Conservation (phyloP, 129 eudicot species). For the Flaveria sonorensis region DNA sequence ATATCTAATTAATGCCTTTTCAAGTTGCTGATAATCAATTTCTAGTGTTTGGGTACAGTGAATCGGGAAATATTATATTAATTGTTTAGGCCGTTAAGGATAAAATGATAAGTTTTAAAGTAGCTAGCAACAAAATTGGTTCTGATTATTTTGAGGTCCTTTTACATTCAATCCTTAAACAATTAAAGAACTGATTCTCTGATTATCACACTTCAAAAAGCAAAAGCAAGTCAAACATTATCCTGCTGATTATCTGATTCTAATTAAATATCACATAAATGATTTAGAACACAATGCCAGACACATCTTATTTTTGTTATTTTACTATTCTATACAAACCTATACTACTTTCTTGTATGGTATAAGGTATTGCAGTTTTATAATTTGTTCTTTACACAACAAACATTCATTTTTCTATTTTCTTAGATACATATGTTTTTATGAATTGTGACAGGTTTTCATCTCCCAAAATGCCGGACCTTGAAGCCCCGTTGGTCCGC, state of each 20-base stretch:
- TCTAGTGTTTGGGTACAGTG: constrained; percentile 6
- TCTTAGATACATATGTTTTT: background rate
- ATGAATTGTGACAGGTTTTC: constrained; percentile 29
- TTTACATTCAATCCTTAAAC: background rate
- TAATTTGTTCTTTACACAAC: background rate
- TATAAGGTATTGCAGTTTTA: background rate
- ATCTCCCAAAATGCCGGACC: constrained; percentile 60
- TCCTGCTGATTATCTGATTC: background rate
- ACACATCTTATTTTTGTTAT: background rate
- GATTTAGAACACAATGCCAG: constrained; percentile 10
- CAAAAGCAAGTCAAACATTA: background rate
- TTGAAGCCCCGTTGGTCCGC: constrained; percentile 73
- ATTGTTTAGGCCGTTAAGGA: background rate
- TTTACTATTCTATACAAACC: background rate
- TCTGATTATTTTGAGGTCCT: background rate
- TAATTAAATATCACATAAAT: background rate
- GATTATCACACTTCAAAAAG: background rate
- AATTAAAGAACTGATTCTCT: background rate
- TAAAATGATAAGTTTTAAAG: background rate
- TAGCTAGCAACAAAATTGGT: background rate
- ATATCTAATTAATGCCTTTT: background rate
- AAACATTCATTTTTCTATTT: background rate
- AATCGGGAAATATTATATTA: background rate
- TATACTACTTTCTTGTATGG: background rate
- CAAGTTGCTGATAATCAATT: background rate